Conservation (phyloP, 805 yeast genomes). For the Starmerella asiatica region DNA sequence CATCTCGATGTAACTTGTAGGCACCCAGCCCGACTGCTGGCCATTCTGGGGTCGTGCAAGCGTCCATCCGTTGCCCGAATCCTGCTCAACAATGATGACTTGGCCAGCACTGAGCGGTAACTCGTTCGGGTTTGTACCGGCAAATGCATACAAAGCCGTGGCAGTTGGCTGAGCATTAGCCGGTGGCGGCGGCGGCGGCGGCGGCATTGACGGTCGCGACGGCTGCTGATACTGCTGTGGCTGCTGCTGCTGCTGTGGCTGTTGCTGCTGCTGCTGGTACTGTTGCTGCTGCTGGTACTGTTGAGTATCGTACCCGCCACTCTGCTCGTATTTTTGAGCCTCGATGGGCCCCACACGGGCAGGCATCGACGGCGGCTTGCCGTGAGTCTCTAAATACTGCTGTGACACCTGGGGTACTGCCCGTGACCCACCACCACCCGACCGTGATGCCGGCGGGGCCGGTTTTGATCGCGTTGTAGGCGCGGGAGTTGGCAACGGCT, state of each 20-base stretch:
- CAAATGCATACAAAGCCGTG: slow-evolving; percentile 77
- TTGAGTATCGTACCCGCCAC: slow-evolving; percentile 21
- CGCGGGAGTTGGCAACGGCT: slow-evolving; percentile 45
- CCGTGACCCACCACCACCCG: background rate
- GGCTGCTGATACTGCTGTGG: slow-evolving; percentile 18
- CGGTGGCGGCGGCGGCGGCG: slow-evolving; percentile 56
- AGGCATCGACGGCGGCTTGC: slow-evolving; percentile 15
- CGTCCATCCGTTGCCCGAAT: slow-evolving; percentile 88
- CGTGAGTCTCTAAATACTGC: slow-evolving; percentile 20
- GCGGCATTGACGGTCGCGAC: slow-evolving; percentile 14
- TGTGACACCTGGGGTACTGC: slow-evolving; percentile 15
- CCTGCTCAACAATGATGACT: slow-evolving; percentile 53
- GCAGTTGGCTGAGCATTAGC: slow-evolving; percentile 54
- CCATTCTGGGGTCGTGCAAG: slow-evolving; percentile 69
- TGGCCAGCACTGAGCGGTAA: slow-evolving; percentile 68
- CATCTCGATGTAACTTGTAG: slow-evolving; percentile 68
- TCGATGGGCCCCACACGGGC: slow-evolving; percentile 17
- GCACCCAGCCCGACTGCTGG: slow-evolving; percentile 88
- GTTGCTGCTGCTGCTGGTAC: slow-evolving; percentile 16
- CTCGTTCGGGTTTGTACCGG: slow-evolving; percentile 75
- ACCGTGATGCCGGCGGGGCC: slow-evolving; percentile 3
- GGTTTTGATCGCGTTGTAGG: slow-evolving; percentile 18
- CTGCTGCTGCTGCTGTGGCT: slow-evolving; percentile 1
- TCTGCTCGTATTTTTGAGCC: slow-evolving; percentile 9
- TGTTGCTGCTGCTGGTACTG: slow-evolving; percentile 16